phyloP scores from a whole-genome alignment of 164 flowering plant genomes.

The Tinospora cordifolia region DNA sequence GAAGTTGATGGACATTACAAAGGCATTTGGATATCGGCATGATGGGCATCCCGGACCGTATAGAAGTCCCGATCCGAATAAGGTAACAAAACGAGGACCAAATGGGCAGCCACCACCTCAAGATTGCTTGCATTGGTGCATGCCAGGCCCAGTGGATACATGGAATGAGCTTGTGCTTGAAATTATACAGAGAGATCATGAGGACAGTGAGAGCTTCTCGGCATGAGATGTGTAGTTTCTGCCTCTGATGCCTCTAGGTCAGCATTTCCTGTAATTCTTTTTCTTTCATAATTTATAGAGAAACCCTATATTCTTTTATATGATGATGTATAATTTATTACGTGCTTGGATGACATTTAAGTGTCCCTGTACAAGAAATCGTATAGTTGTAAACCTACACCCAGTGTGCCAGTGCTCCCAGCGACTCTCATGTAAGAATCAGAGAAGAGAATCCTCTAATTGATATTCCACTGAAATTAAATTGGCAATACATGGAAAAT shows the following conservation, averaged over 20 bases:
- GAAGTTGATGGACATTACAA: constrained; percentile 81
- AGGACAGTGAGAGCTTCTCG: constrained; percentile 19
- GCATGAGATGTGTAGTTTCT: constrained; percentile 15
- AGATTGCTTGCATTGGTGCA: constrained; percentile 99
- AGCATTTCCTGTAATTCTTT: constrained; percentile 8
- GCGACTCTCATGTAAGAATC: no score
- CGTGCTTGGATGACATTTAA: background rate
- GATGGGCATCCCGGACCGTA: constrained; percentile 99
- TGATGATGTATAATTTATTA: background rate
- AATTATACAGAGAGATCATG: constrained; percentile 54
- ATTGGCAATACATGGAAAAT: no score
- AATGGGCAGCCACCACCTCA: constrained; percentile 91
- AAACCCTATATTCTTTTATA: background rate
- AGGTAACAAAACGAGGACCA: constrained; percentile 72
- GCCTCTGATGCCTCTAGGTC: background rate
- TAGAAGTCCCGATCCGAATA: constrained; percentile 75
- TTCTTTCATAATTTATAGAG: background rate
- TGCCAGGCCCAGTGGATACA: constrained; percentile 98
- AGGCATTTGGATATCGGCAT: constrained; percentile 57
- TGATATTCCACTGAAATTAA: background rate
- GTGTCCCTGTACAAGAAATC: background rate
- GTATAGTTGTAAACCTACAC: background rate
- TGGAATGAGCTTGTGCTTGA: constrained; percentile 93
- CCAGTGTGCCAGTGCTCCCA: no score
- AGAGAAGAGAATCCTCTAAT: background rate